Conservation (phyloP, 1,139 yeast species). For the Saccharomyces hybrid region DNA sequence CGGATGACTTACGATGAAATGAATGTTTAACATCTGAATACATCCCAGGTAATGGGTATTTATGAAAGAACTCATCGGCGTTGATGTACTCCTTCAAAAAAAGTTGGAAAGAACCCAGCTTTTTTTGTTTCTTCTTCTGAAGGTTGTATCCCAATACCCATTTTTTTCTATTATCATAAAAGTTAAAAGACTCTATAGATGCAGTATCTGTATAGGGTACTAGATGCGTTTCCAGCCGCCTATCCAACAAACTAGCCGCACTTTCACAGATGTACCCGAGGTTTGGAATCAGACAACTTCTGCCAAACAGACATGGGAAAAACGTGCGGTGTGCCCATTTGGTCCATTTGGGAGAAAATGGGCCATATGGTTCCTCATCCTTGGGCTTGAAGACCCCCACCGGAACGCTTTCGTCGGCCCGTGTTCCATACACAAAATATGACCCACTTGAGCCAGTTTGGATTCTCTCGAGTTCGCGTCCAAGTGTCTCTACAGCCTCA, state of each 20-base stretch:
- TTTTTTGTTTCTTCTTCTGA: constrained; percentile 28
- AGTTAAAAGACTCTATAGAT: constrained; percentile 44
- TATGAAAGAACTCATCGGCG: constrained; percentile 52
- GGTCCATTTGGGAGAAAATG: constrained; percentile 71
- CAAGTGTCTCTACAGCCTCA: constrained; percentile 36
- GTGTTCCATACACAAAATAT: constrained; percentile 45
- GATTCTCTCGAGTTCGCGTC: constrained; percentile 45
- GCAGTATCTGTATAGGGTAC: constrained; percentile 64
- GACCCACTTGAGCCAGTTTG: constrained; percentile 67
- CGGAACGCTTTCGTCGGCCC: constrained; percentile 6
- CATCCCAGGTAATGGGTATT: constrained; percentile 48
- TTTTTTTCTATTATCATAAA: constrained; percentile 25
- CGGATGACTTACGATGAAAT: constrained; percentile 1
- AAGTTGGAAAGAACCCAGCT: constrained; percentile 62
- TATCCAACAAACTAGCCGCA: constrained; percentile 60
- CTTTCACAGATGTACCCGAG: constrained; percentile 67
- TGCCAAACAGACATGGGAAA: constrained; percentile 70
- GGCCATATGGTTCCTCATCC: constrained; percentile 78
- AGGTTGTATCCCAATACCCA: constrained; percentile 14
- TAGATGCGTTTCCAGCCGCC: constrained; percentile 48
- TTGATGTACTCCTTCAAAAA: constrained; percentile 53
- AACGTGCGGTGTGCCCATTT: constrained; percentile 71
- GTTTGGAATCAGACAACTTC: constrained; percentile 66
- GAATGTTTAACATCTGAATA: constrained; percentile 6
- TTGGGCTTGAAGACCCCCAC: constrained; percentile 70